Evolutionary conservation across 1,139 yeast species (phyloP).

Genomic region (Suhomyces anneliseae): DNA sequence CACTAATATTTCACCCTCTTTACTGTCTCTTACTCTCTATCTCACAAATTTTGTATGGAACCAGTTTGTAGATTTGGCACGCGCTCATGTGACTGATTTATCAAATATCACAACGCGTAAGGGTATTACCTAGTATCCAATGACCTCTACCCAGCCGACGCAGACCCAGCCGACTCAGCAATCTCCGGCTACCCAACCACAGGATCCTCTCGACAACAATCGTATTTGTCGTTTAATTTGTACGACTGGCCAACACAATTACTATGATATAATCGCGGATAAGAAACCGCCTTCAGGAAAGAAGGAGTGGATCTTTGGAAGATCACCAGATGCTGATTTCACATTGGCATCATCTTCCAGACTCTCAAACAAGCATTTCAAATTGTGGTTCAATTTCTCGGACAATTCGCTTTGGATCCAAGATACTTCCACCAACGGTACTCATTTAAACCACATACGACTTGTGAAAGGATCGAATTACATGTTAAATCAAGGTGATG

Average conservation of each 20-base stretch:
- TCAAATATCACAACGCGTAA: not conserved
- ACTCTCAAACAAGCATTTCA: constrained; percentile 76
- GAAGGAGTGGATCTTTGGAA: constrained; percentile 74
- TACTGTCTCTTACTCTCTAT: too few relatives aligned
- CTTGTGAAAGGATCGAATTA: constrained; percentile 80
- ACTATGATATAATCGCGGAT: constrained; percentile 37
- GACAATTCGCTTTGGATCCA: constrained; percentile 62
- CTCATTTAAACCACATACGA: constrained; percentile 73
- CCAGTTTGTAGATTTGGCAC: not conserved
- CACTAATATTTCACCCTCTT: too few relatives aligned
- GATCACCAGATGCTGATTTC: constrained; percentile 67
- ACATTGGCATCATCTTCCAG: constrained; percentile 63
- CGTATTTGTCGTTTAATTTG: constrained; percentile 57
- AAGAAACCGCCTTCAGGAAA: constrained; percentile 28
- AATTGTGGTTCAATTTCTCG: constrained; percentile 57
- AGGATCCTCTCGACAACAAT: constrained; percentile 26
- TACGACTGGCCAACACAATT: constrained; percentile 60
- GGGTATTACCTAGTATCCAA: not conserved
- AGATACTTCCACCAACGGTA: constrained; percentile 86
- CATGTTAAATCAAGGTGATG: constrained; percentile 87
- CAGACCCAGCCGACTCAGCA: constrained; percentile 73
- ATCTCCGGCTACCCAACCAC: constrained; percentile 39
- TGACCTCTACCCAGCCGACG: constrained; percentile 43
- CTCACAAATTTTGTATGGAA: too few relatives aligned
- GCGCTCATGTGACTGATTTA: not conserved